These are phyloP conservation scores for Colletotrichum tofieldiae DNA, from an alignment of 2,329 filamentous ascomycete genomes.

Conservation along the genomic window DNA sequence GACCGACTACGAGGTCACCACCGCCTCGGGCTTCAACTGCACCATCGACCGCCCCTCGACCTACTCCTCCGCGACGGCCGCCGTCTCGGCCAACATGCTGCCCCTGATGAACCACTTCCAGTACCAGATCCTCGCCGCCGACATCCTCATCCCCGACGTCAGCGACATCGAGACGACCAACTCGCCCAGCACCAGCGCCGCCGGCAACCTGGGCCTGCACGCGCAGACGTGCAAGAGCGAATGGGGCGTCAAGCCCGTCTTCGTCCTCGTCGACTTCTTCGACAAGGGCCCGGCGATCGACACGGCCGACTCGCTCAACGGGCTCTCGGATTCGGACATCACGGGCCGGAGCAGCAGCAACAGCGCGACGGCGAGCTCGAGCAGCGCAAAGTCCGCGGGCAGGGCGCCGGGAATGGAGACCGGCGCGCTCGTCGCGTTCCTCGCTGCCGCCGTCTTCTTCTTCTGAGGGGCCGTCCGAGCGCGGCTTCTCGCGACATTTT, in stretches of 20 bases:
- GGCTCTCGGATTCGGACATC: conserved; percentile 55
- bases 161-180: conserved; percentile 76
- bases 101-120: conserved; percentile 88
- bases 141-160: conserved; percentile 75
- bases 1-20: conserved; percentile 77
- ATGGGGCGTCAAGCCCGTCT: conserved; percentile 78
- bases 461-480: conserved; percentile 44
- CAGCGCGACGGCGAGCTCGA: conserved; percentile 43
- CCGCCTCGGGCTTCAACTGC: conserved; percentile 79
- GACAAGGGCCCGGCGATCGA: conserved; percentile 79
- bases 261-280: conserved; percentile 86
- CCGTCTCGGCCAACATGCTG: conserved; percentile 72
- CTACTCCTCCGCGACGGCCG: conserved; percentile 64
- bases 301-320: conserved; percentile 79
- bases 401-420: conserved; percentile 48
- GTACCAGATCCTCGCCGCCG: conserved; percentile 69
- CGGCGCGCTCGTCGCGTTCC: conserved; percentile 61
- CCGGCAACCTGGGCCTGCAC: conserved; percentile 70
- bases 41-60: conserved; percentile 75
- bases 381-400: conserved; percentile 34
- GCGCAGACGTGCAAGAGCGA: conserved; percentile 67
- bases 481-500: background rate
- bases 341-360: conserved; percentile 53
- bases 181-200: conserved; percentile 66
- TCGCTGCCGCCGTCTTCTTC: conserved; percentile 59